These are phyloP conservation scores for Boletellus deceptivus DNA, from an alignment of 1,284 basidiomycete genomes.

Conservation along the genomic window DNA sequence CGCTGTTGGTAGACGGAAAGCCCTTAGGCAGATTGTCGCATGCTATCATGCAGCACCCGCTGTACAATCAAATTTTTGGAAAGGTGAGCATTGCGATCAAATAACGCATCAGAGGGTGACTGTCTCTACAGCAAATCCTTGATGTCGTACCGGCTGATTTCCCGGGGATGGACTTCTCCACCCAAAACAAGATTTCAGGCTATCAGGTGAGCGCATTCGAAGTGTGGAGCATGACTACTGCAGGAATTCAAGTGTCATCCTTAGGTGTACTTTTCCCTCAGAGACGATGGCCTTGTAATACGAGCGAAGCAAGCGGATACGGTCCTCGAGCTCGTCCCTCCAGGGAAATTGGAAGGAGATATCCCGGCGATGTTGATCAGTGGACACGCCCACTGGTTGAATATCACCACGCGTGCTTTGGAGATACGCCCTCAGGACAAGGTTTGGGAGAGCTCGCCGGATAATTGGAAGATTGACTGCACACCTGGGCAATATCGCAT, in stretches of 20 bases:
- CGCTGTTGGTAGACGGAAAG: conserved; percentile 42
- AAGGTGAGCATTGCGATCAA: too few relatives aligned
- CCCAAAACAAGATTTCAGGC: neutral
- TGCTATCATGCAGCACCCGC: too few relatives aligned
- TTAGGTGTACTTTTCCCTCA: neutral
- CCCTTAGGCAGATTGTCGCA: conserved; percentile 39
- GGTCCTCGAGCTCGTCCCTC: neutral
- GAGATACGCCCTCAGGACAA: too few relatives aligned
- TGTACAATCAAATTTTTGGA: too few relatives aligned
- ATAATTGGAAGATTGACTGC: neutral
- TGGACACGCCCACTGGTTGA: too few relatives aligned
- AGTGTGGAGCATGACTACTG: too few relatives aligned
- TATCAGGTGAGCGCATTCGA: conserved; percentile 19
- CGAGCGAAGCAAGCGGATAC: neutral
- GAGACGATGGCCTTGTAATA: neutral
- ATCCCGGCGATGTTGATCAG: too few relatives aligned
- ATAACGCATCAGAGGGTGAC: neutral
- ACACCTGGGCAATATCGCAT: neutral
- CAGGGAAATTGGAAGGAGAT: neutral
- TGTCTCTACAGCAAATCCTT: conserved; percentile 32
- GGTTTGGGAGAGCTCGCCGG: neutral
- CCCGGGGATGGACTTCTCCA: conserved; percentile 37
- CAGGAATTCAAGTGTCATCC: too few relatives aligned
- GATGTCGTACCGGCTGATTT: conserved; percentile 38
- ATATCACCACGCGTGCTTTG: too few relatives aligned